Base-by-base conservation (phyloP, 2,329 filamentous ascomycete species). In the Cladophialophora bantiana region DNA sequence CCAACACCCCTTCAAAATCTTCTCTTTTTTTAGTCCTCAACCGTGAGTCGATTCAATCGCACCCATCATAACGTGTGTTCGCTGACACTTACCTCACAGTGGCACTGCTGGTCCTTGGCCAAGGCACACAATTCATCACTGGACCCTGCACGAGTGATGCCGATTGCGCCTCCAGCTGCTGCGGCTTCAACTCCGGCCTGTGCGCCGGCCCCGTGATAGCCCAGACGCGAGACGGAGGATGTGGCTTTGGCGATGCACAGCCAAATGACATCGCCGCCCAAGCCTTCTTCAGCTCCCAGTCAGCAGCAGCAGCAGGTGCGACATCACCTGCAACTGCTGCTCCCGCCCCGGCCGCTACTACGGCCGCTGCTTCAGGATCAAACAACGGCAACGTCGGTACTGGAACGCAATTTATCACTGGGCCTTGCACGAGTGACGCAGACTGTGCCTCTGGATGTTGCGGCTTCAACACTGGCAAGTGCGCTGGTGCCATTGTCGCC, bases 371-470 rank as follows among this genome's bases (percentile, higher is more conserved):
- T 13, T 45, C 62, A 2, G 50, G 57, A 3, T 56, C 50, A 4
- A 26, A 9, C 35, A 61, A n/a, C 31, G 55, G 62, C 45, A 62
- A 67, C 13, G 66, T 63, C 15, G 68, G 65, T 3, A 64, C 62
- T 9, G 73, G 73, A 10, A 71, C 68, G n/a, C 74, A 76, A 52
- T 76, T 75, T 69, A 76, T 76, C 61, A 76, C 74, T 1, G 74
- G 74, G 1, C 38, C 60, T 32, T 76, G 74, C 59, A 56, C 50
- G 1, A 68, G 54, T 36, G 73, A 75, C 62, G 70, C 69, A 1
- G 73, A 75, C 53, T 75, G 74, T 52, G 75, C 76, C 4, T 75
- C 75, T 40, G 73, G 72, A 20, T 79, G 77, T 71, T 79, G 77
- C 66, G 77, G 75, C 48, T 76, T 76, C 68, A 75, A 74, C 26